These are phyloP conservation scores for Trypanosoma scelopori DNA, from an alignment of 208 protist genomes.

Conservation along the genomic window DNA sequence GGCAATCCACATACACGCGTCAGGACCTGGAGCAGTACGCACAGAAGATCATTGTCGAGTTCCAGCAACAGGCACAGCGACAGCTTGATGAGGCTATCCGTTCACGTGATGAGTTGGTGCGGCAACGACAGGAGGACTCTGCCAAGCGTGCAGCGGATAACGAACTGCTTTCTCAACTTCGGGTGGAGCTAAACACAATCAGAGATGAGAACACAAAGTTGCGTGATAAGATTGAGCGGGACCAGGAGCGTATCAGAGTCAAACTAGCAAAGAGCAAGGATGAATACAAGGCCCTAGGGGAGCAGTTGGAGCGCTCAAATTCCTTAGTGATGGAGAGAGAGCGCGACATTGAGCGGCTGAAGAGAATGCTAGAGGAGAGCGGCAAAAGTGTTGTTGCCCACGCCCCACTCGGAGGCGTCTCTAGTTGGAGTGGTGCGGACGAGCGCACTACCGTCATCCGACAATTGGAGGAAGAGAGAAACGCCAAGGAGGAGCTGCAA, in stretches of 20 bases:
- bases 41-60: slow-evolving; percentile 48
- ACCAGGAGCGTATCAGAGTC: slow-evolving; percentile 90
- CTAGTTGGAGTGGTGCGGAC: slow-evolving; percentile 24
- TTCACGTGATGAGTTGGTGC: slow-evolving; percentile 60
- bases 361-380: slow-evolving; percentile 77
- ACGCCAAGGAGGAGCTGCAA: slow-evolving; percentile 54
- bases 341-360: slow-evolving; percentile 74
- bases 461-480: slow-evolving; percentile 62
- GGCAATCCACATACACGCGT: slow-evolving; percentile 77
- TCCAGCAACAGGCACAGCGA: slow-evolving; percentile 71
- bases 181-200: slow-evolving; percentile 72
- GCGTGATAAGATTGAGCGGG: slow-evolving; percentile 88
- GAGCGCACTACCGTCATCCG: slow-evolving; percentile 35
- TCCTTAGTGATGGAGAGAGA: slow-evolving; percentile 62
- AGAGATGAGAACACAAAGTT: slow-evolving; percentile 85
- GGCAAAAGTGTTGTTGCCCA: slow-evolving; percentile 13
- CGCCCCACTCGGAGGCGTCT: slow-evolving; percentile 1
- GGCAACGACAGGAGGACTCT: slow-evolving; percentile 75
- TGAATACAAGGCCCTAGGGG: slow-evolving; percentile 69
- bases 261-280: slow-evolving; percentile 83
- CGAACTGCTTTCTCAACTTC: slow-evolving; percentile 72
- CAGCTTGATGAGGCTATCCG: slow-evolving; percentile 70
- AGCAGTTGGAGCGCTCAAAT: slow-evolving; percentile 67
- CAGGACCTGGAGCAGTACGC: slow-evolving; percentile 90
- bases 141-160: slow-evolving; percentile 59